Base-by-base conservation (phyloP, 306 rosid species). In the Acacia melanoxylon region DNA sequence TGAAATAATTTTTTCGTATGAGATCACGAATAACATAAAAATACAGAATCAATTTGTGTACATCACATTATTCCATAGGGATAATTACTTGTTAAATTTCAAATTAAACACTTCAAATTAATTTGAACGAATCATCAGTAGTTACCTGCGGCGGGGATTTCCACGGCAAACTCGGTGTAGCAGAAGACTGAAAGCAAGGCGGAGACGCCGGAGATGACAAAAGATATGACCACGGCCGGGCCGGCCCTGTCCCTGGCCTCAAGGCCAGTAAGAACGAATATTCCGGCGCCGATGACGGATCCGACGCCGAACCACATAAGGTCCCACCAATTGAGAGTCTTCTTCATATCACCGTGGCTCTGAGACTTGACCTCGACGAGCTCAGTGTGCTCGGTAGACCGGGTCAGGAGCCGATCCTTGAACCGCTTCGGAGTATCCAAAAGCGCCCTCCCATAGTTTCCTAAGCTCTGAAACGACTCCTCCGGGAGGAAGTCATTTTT, bases 181-280 rank as follows among this genome's bases (percentile, higher is more conserved):
- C 98, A 95, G 80, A 95, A 95, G 20, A 93, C 98, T 3, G 98
- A 95, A 17, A 95, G 89, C 93, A 95, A 65, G 76, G 98, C 97
- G 10, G 98, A 95, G 78, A 90, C 2, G 5, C 98, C 98, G 0
- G 97, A 95, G 19, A 95, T 82, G 20, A 79, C 93, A 82, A 83
- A 95, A 0, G 98, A 93, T 51, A 93, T 40, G 27, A 93, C 92
- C 3, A 95, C 95, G 1, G 98, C 97, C 0, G 98, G 97, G 35
- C 98, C 97, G 1, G 90, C 97, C 3, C 25, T 35, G 0, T 20
- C 0, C 2, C 0, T 49, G 0, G 98, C 94, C 81, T 95, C 98
- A 0, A 86, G 88, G 0, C 98, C 98, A 2, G 98, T 95, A 59
- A 95, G 91, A 0, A 91, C 96, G 62, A 95, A 95, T 45, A 93